Evolutionary conservation across 257 asterid species (phyloP), one percentile per base, ranked within the genome.

Genomic region (Osmanthus fragrans): DNA sequence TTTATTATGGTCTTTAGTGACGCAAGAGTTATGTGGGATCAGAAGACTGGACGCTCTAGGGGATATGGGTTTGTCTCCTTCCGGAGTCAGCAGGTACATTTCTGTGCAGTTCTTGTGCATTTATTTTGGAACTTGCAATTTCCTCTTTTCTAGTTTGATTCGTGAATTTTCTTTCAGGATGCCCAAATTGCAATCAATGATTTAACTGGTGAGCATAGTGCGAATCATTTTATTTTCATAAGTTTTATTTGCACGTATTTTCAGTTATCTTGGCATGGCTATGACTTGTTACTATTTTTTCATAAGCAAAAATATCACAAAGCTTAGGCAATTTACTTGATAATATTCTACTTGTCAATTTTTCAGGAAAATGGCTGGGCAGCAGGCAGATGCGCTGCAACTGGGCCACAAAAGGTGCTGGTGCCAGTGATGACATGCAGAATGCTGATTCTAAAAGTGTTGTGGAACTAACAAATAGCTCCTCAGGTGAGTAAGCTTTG

Each of bases 1-100:
- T 54, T 70, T 69, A 40, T 18, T 60, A 81, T 84, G 81, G 69
- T 83, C 74, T 32, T 54, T 76, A 94, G 98, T 83, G 97, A 92
- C 85, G 98, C 97, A 37, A 88, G 96, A 88, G 97, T 94, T 63
- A 92, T 94, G 97, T 94, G 98, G 98, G 98, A 94, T 87, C 97
- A 94, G 84, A 89, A 90, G 84, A 94, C 96, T 73, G 97, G 96
- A 75, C 98, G 94, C 51, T 94, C 98, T 30, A 94, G 98, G 87
- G 98, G 97, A 11, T 94, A 85, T 80, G 99, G 99, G 76, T 94
- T 94, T 85, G 98, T 95, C 58, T 91, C 99, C 85, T 95, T 95
- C 85, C 86, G 99, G 79, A 90, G 87, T 81, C 96, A 91, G 83
- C 98, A 90, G 94, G 98, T 92, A 81, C 68, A 25, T 63, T 73